A percentile compares a stretch with the other conserved stretches of the same genome.
Evolutionary conservation across 139 green algal species (phyloP).

Genomic region (Eudorina sp.): DNA sequence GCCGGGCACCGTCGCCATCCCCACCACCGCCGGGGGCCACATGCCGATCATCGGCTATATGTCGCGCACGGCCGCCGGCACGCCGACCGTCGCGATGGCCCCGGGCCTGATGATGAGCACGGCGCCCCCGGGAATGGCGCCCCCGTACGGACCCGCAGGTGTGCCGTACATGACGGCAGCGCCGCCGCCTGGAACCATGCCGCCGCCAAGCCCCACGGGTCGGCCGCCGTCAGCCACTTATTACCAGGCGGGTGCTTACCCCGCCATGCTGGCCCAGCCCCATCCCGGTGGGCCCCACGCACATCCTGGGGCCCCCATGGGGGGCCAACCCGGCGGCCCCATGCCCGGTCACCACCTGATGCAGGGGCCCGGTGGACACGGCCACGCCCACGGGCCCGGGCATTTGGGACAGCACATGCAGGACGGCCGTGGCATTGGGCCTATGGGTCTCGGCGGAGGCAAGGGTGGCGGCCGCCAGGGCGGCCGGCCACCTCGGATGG

Average conservation of each 20-base stretch:
- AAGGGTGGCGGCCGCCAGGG: slow-evolving; percentile 16
- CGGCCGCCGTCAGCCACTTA: neutral
- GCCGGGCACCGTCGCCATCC: slow-evolving; percentile 6
- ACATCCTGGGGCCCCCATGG: slow-evolving; percentile 24
- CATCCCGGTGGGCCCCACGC: slow-evolving; percentile 13
- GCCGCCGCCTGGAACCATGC: slow-evolving; percentile 27
- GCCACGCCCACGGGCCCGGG: neutral
- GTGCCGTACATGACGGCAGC: slow-evolving; percentile 15
- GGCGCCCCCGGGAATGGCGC: slow-evolving; percentile 25
- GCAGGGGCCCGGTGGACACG: neutral
- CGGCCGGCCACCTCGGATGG: slow-evolving; percentile 31
- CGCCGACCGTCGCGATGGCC: neutral
- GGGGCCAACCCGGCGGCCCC: neutral
- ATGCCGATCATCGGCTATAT: slow-evolving; percentile 42
- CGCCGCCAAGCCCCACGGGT: slow-evolving; percentile 43
- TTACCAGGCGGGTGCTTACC: slow-evolving; percentile 36
- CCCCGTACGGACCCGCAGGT: slow-evolving; percentile 3
- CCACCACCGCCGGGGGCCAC: neutral
- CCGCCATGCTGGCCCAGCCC: slow-evolving; percentile 2
- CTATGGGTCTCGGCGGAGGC: neutral
- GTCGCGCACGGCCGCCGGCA: neutral
- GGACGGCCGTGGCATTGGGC: neutral
- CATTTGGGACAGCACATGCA: slow-evolving; percentile 24
- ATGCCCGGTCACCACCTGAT: slow-evolving; percentile 27
- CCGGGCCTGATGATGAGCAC: slow-evolving; percentile 14